These are phyloP conservation scores for Rhodotorula sp. DNA, from an alignment of 1,284 basidiomycete species.

Conservation along the genomic window DNA sequence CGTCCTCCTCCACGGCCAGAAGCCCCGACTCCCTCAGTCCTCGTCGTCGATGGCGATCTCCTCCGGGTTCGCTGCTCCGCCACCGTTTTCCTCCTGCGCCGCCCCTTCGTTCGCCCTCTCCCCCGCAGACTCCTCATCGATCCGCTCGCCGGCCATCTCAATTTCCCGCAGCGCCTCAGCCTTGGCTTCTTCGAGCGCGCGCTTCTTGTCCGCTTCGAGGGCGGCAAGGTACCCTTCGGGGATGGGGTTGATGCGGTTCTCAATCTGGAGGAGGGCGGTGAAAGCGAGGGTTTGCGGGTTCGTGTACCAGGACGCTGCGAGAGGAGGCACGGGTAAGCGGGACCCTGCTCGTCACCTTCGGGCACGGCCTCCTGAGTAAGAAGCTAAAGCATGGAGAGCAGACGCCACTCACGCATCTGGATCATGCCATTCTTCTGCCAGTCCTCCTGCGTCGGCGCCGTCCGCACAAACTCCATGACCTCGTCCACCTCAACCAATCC, in stretches of 20 bases:
- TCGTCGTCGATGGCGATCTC: constrained; percentile 32
- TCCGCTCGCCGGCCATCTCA: constrained; percentile 6
- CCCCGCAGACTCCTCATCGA: constrained; percentile 18
- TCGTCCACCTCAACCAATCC: constrained; percentile 55
- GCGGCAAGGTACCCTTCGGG: constrained; percentile 29
- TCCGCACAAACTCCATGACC: constrained; percentile 70
- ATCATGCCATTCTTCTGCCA: constrained; percentile 39
- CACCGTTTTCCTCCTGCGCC: not conserved
- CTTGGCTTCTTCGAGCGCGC: constrained; percentile 16
- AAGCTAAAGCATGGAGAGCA: not conserved
- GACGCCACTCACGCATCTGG: constrained; percentile 16
- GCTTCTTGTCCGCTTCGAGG: constrained; percentile 14
- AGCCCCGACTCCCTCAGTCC: constrained; percentile 13
- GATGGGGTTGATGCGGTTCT: constrained; percentile 70
- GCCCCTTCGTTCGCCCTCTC: constrained; percentile 5
- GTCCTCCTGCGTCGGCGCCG: constrained; percentile 63
- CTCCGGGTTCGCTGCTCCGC: constrained; percentile 13
- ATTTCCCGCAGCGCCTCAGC: constrained; percentile 17
- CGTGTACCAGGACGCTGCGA: constrained; percentile 69
- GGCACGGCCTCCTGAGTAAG: no score
- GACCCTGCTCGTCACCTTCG: no score
- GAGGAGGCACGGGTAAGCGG: no score
- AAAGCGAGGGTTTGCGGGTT: constrained; percentile 91
- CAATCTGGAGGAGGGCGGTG: constrained; percentile 71
- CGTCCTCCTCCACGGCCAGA: no score